These are phyloP conservation scores for Vigna angularis DNA, from an alignment of 306 rosid species.

Conservation along the genomic window DNA sequence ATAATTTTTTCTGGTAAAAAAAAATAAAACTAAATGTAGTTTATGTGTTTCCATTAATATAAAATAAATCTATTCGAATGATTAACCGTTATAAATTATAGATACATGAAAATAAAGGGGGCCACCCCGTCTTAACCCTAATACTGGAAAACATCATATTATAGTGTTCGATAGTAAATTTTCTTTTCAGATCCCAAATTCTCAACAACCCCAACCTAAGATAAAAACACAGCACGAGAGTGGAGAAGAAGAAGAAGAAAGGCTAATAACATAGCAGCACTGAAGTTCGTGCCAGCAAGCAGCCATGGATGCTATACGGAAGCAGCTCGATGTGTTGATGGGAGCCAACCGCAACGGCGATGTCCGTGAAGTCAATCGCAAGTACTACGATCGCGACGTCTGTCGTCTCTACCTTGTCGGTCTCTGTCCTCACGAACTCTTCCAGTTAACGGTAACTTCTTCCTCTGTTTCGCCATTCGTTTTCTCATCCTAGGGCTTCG, in stretches of 20 bases:
- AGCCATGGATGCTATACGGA: slow-evolving; percentile 89
- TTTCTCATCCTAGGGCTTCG: not conserved
- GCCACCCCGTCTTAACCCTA: slow-evolving; percentile 13
- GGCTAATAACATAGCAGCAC: not conserved
- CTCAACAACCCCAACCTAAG: not conserved
- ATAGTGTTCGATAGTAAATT: not conserved
- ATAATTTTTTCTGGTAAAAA: no score
- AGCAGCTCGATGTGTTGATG: slow-evolving; percentile 97
- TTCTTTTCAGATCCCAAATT: not conserved
- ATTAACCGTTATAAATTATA: no score
- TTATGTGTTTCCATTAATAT: no score
- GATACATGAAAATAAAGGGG: not conserved
- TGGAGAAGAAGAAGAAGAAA: no score
- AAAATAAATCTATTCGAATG: no score
- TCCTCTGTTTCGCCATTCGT: not conserved
- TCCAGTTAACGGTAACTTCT: slow-evolving; percentile 79
- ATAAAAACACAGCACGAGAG: not conserved
- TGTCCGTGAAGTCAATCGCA: slow-evolving; percentile 95
- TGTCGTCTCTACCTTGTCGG: slow-evolving; percentile 97
- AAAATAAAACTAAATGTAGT: no score
- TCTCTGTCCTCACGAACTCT: slow-evolving; percentile 98
- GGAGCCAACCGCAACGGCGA: slow-evolving; percentile 99
- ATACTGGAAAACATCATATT: not conserved
- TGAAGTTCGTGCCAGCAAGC: not conserved
- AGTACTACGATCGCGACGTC: slow-evolving; percentile 95